Base-by-base conservation (phyloP, 2,329 filamentous ascomycete species). In the Penicillium sp. region DNA sequence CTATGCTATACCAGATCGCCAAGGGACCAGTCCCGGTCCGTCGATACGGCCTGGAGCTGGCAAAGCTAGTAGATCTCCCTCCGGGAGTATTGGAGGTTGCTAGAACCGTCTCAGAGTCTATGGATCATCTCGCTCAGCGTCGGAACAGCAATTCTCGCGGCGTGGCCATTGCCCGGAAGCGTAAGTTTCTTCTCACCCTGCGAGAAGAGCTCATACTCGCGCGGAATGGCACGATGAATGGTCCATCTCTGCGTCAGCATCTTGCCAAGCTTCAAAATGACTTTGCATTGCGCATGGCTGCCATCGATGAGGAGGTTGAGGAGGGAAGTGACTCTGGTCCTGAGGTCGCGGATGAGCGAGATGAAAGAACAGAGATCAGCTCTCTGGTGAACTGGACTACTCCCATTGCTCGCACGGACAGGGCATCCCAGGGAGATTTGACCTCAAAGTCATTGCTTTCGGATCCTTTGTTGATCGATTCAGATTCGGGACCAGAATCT, bases 31-130 rank as follows among this genome's bases (percentile, higher is more conserved):
- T 91, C 1, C 78, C 85, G 56, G 87, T 91, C 55, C 80, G 86
- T 47, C 87, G 92, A 65, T 99, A 99, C 68, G 95, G 95, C 0
- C 83, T 97, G n/a, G 83, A 87, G 0, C 82, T 97, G 3, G 92
- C 94, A 0, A 85, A 86, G 35, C 84, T 92, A 0, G 82, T 95
- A 24, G 87, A 89, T 0, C 82, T 96, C 6, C 92, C 94, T 0
- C 72, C 82, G 0, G 76, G 77, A 1, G 85, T 96, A 3, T 78
- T 96, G 2, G 78, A 87, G 6, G 81, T 84, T 35, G 94, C 93
- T 0, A 86, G 89, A 60, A 70, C 78, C 0, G 86, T 95, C 4
- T 87, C 90, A 0, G 79, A 81, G 3, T 82, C 83, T 22, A 77
- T 97, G 6, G 82, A 87, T 41, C 76, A 78, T 10, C 83, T 83